Percentiles rank a stretch among this genome's conserved stretches.
phyloP scores from a whole-genome alignment of 1,284 basidiomycete species.

The Cryptococcus sp. region DNA sequence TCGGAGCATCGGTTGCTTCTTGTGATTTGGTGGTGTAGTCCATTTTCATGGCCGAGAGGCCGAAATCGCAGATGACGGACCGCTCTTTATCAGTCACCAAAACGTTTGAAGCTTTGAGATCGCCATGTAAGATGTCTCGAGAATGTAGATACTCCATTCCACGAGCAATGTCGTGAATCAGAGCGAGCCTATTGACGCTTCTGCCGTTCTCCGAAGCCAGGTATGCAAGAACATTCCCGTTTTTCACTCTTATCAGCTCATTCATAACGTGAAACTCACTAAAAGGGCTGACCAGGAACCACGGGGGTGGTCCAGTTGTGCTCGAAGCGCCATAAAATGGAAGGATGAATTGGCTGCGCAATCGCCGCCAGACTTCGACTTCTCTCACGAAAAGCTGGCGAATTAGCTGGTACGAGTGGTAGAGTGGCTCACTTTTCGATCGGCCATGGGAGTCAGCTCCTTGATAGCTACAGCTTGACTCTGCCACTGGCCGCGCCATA shows the following conservation, averaged over 20 bases:
- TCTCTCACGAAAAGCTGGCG: slow-evolving; percentile 37
- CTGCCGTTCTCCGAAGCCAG: slow-evolving; percentile 56
- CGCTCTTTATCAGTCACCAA: slow-evolving; percentile 66
- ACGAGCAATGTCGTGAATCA: slow-evolving; percentile 67
- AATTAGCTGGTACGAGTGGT: neutral
- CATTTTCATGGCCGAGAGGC: slow-evolving; percentile 72
- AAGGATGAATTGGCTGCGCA: slow-evolving; percentile 30
- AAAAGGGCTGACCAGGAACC: slow-evolving; percentile 70
- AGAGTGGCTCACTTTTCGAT: slow-evolving; percentile 11
- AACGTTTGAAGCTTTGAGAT: slow-evolving; percentile 72
- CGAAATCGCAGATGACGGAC: slow-evolving; percentile 75
- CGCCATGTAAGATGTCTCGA: slow-evolving; percentile 66
- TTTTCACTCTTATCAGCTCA: slow-evolving; percentile 35
- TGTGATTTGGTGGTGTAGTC: slow-evolving; percentile 52
- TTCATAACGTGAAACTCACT: slow-evolving; percentile 21
- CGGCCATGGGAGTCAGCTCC: slow-evolving; percentile 25
- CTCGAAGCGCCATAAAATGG: slow-evolving; percentile 64
- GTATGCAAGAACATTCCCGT: slow-evolving; percentile 58
- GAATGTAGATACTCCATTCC: slow-evolving; percentile 75
- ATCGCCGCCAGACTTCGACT: slow-evolving; percentile 37
- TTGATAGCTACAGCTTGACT: slow-evolving; percentile 39
- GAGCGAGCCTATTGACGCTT: slow-evolving; percentile 27
- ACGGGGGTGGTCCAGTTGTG: slow-evolving; percentile 62
- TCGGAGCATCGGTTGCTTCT: slow-evolving; percentile 1
- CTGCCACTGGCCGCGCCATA: slow-evolving; percentile 33